phyloP scores from a whole-genome alignment of 2,329 filamentous ascomycete genomes.

The Aspergillus oerlinghausenensis region DNA sequence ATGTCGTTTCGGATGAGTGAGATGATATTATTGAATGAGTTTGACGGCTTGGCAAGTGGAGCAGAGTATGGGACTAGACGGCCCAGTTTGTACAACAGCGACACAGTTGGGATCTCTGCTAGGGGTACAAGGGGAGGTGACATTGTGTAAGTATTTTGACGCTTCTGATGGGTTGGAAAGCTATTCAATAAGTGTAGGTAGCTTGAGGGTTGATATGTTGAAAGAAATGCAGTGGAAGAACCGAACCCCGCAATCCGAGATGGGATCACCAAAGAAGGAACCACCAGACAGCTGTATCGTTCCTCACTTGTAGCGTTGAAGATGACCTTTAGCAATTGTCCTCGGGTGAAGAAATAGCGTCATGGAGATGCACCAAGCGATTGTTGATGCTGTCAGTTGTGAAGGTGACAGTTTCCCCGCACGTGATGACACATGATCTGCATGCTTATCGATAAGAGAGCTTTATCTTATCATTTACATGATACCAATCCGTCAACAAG shows the following conservation, averaged over 20 bases:
- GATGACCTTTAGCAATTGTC: background rate
- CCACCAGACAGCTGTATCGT: background rate
- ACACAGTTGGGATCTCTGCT: conserved; percentile 39
- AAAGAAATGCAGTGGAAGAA: background rate
- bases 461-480: conserved; percentile 7
- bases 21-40: conserved; percentile 51
- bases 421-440: conserved; percentile 15
- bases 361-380: background rate
- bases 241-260: background rate
- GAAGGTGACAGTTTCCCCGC: conserved; percentile 10
- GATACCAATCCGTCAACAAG: background rate
- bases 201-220: background rate
- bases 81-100: conserved; percentile 60
- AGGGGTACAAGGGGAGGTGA: conserved; percentile 20
- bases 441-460: conserved; percentile 9
- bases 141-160: conserved; percentile 1
- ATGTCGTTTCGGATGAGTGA: conserved; percentile 72
- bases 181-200: background rate
- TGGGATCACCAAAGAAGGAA: background rate
- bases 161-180: background rate
- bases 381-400: background rate
- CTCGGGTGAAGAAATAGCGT: background rate
- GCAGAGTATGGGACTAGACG: conserved; percentile 40
- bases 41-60: conserved; percentile 39
- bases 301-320: background rate